These are phyloP conservation scores for Phaseolus lunatus DNA, from an alignment of 306 rosid species.

Conservation along the genomic window DNA sequence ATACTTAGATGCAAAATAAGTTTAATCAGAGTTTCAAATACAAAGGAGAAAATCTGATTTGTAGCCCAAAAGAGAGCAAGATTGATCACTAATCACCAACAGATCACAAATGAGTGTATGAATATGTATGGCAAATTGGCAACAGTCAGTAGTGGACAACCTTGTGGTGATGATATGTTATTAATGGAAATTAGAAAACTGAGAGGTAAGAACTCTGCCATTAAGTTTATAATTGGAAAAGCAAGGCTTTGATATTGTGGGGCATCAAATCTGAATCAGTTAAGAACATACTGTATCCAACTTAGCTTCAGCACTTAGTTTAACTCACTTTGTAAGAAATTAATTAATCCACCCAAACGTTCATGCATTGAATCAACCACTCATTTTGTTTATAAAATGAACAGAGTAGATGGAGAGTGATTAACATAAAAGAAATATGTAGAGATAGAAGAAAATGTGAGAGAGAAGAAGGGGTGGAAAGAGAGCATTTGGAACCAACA, in stretches of 20 bases:
- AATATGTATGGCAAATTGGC: neutral
- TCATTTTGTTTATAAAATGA: neutral
- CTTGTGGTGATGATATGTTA: neutral
- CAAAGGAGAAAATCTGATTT: neutral
- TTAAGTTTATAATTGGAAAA: slow-evolving; percentile 10
- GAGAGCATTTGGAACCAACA: neutral
- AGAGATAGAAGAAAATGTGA: neutral
- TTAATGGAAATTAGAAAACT: slow-evolving; percentile 10
- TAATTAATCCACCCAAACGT: neutral
- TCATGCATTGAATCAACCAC: neutral
- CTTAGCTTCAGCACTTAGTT: neutral
- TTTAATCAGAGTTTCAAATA: slow-evolving; percentile 3
- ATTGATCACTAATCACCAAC: neutral
- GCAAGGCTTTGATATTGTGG: slow-evolving; percentile 28
- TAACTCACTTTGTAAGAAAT: slow-evolving; percentile 2
- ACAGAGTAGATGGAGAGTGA: neutral
- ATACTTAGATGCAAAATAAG: slow-evolving; percentile 24
- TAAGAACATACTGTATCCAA: neutral
- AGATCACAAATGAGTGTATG: neutral
- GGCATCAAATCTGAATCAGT: slow-evolving; percentile 38
- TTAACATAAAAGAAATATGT: no score
- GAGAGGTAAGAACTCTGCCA: neutral
- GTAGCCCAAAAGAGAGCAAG: neutral
- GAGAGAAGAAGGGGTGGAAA: neutral
- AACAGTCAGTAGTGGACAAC: neutral